These are phyloP conservation scores for Canariomyces notabilis DNA, from an alignment of 2,329 filamentous ascomycete species.

Conservation along the genomic window DNA sequence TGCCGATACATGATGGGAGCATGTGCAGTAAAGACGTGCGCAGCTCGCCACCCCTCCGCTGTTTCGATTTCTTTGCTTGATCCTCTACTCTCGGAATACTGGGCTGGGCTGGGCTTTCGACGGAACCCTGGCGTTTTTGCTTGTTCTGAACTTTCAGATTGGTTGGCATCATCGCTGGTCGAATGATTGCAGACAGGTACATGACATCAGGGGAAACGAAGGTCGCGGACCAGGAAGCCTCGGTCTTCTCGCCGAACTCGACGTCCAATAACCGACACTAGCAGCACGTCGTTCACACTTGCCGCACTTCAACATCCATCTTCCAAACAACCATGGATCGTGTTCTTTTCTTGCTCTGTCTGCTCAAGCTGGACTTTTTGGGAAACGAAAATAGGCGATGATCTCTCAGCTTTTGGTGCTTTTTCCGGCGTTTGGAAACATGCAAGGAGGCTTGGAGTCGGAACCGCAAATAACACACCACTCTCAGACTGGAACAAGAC, in stretches of 20 bases:
- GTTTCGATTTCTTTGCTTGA: constrained; percentile 22
- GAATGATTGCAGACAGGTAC: constrained; percentile 16
- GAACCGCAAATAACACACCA: constrained; percentile 16
- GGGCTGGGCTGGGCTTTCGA: constrained; percentile 19
- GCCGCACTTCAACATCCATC: constrained; percentile 10
- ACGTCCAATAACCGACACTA: constrained; percentile 18
- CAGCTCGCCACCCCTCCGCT: constrained; percentile 30
- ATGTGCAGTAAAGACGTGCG: constrained; percentile 17
- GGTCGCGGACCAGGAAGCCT: constrained; percentile 15
- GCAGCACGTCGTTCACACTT: constrained; percentile 19
- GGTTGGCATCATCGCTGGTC: constrained; percentile 24
- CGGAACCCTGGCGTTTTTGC: constrained; percentile 24
- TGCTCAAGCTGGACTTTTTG: constrained; percentile 17
- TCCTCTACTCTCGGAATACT: constrained; percentile 19
- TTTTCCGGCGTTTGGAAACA: constrained; percentile 20
- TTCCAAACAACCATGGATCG: constrained; percentile 22
- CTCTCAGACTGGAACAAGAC: constrained; percentile 22
- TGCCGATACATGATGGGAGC: constrained; percentile 27
- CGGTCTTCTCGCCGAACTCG: constrained; percentile 15
- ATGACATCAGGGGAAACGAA: constrained; percentile 14
- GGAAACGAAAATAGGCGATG: constrained; percentile 11
- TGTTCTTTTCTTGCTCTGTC: constrained; percentile 21
- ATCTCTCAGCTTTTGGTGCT: constrained; percentile 22
- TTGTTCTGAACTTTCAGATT: constrained; percentile 22
- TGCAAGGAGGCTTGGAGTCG: constrained; percentile 16